Base-by-base conservation (phyloP, 2,329 filamentous ascomycete genomes). In the Elsinoe ampelina region DNA sequence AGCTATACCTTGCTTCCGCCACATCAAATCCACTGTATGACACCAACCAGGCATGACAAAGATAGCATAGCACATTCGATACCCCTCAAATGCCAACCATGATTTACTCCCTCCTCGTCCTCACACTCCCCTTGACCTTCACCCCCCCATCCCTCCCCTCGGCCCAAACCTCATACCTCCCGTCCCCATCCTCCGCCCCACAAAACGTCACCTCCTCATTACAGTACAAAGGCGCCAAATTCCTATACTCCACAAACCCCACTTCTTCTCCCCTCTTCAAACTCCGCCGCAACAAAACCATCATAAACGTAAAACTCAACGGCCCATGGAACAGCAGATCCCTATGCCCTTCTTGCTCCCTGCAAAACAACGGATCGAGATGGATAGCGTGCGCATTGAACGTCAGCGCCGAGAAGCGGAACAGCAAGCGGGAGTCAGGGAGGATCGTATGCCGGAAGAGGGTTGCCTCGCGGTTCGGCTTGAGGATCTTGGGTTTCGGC, bases 301-400 rank as follows among this genome's bases (percentile, higher is more conserved):
- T 76, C 76, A 96, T 83, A 5, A 97, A 75, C 0, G 85, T 84
- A 39, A 95, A 77, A 1, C 82, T 83, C 55, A 98, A 74, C 0
- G 93, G 92, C 0, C 93, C 93, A 65, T 97, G 93, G 57, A 97
- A 87, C 13, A 97, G 78, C 22, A 89, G 75, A 59, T 84, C 80
- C 4, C 78, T 78, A 68, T 95, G 84, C 10, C 87, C 87, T 70
- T 97, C 93, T 11, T 84, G 74, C 11, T 80, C 74, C 38, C 79
- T 78, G 54, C 83, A 84, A 71, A 89, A 95, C 42, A 77, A 67
- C 1, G 78, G 79, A 69, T 96, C 87, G 19, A 95, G 77, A 72
- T 98, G 93, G 63, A 98, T 96, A 13, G 80, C 77, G 71, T 98
- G 93, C 1, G 89, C 89, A 70, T 98, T 98, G 75, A 89, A 91